Conservation (phyloP, 495 filamentous ascomycete genomes). For the Diplogelasinospora grovesii region DNA sequence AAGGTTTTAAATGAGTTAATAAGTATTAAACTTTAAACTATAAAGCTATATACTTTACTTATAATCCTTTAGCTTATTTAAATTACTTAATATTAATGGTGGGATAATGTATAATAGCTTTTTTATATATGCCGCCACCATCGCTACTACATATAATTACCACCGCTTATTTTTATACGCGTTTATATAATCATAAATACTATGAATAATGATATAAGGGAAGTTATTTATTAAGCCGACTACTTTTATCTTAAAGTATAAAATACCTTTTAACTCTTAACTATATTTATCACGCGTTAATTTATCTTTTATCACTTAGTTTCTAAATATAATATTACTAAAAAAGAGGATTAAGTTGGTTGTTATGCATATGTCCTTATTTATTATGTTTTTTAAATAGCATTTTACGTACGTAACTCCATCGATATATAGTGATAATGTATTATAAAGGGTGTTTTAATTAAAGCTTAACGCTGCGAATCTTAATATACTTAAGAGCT, state of each 20-base stretch:
- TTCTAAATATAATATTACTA: constrained; percentile 36
- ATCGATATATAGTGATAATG: constrained; percentile 10
- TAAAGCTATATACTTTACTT: no score
- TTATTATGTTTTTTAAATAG: constrained; percentile 1
- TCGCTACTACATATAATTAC: constrained; percentile 30
- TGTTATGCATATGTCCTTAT: constrained; percentile 9
- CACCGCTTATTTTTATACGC: constrained; percentile 32
- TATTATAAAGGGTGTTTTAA: constrained; percentile 16
- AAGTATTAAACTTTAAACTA: no score
- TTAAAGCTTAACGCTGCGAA: constrained; percentile 5
- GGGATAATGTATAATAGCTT: constrained; percentile 8
- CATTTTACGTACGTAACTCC: constrained; percentile 2
- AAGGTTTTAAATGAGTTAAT: no score
- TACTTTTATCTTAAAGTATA: constrained; percentile 29
- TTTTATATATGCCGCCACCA: constrained; percentile 27
- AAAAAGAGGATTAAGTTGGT: constrained; percentile 25
- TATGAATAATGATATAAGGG: constrained; percentile 28
- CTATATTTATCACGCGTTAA: constrained; percentile 11
- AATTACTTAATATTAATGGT: no score
- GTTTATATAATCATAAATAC: constrained; percentile 35
- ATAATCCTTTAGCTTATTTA: no score
- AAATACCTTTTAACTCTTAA: background rate
- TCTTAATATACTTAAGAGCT: constrained; percentile 4
- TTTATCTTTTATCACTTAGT: constrained; percentile 19
- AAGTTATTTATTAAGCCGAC: constrained; percentile 11